Conservation (phyloP, 2,329 filamentous ascomycete genomes). For the Aureobasidium sp. region DNA sequence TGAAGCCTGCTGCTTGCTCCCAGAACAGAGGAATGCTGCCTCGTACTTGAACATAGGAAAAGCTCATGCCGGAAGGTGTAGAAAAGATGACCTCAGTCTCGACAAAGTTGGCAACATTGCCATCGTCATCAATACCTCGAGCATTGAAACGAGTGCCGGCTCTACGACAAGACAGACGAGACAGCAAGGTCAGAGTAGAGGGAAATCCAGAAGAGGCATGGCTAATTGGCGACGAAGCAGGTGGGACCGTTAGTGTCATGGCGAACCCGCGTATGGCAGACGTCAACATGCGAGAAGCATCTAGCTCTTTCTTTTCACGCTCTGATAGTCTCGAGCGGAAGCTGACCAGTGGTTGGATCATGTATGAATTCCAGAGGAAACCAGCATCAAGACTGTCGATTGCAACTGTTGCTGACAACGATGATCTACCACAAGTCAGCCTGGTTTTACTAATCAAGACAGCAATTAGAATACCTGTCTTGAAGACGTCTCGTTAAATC, state of each 20-base stretch:
- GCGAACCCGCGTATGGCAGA: constrained; percentile 93
- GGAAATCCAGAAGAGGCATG: constrained; percentile 61
- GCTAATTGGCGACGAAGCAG: constrained; percentile 62
- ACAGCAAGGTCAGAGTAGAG: constrained; percentile 81
- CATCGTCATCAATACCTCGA: constrained; percentile 95
- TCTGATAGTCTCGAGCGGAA: constrained; percentile 75
- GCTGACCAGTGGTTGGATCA: constrained; percentile 86
- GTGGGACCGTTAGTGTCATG: constrained; percentile 74
- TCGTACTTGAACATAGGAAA: constrained; percentile 88
- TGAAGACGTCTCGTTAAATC: constrained; percentile 90
- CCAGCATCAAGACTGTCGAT: constrained; percentile 88
- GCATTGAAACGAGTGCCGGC: constrained; percentile 95
- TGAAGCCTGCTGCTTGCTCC: constrained; percentile 82
- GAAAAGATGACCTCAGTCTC: constrained; percentile 92
- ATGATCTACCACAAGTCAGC: constrained; percentile 13
- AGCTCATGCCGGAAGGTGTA: constrained; percentile 66
- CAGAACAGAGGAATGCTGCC: constrained; percentile 95
- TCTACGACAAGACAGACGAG: constrained; percentile 78
- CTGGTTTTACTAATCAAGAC: background rate
- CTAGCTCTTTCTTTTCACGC: constrained; percentile 68
- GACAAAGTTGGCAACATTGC: constrained; percentile 97
- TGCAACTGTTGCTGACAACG: constrained; percentile 58
- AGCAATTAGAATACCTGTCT: constrained; percentile 52
- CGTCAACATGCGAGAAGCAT: constrained; percentile 78
- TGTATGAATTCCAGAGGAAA: constrained; percentile 97